A percentile compares a stretch with the other conserved stretches of the same genome.
Conservation (phyloP, 2,329 filamentous ascomycete species). For the Aurifilum marmelostoma region DNA sequence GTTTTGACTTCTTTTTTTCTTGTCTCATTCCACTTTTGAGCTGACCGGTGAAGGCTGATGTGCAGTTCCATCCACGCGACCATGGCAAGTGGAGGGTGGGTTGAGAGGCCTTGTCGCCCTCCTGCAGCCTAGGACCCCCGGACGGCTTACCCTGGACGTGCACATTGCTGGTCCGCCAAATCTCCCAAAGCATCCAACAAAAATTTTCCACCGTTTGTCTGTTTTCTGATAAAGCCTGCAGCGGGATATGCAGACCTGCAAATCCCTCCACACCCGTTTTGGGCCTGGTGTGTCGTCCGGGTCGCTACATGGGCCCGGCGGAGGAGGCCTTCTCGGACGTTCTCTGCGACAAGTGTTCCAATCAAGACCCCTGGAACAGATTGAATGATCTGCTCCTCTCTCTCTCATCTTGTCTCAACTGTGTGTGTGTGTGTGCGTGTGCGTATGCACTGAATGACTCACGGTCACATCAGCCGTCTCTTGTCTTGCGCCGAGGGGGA, state of each 20-base stretch:
- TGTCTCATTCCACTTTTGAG: neutral
- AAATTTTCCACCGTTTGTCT: neutral
- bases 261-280: conserved; percentile 2
- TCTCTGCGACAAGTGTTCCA: conserved; percentile 25
- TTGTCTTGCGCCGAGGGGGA: conserved; percentile 19
- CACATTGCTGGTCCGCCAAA: conserved; percentile 19
- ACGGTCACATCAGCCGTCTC: conserved; percentile 17
- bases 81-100: conserved; percentile 1
- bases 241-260: conserved; percentile 14
- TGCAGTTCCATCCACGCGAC: neutral
- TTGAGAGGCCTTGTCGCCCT: conserved; percentile 5
- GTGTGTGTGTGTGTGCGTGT: neutral
- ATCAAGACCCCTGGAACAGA: conserved; percentile 24
- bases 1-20: neutral
- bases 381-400: conserved; percentile 16
- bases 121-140: conserved; percentile 19
- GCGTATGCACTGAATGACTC: conserved; percentile 26
- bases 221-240: conserved; percentile 1
- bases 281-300: conserved; percentile 18
- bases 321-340: conserved; percentile 19
- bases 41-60: neutral
- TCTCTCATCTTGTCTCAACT: conserved; percentile 19
- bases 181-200: neutral
- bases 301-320: conserved; percentile 10
- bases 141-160: neutral